A percentile compares a stretch with the other conserved stretches of the same genome.
These are phyloP conservation scores for Neocatenulostroma microsporum DNA, from an alignment of 2,329 filamentous ascomycete species.

Conservation along the genomic window DNA sequence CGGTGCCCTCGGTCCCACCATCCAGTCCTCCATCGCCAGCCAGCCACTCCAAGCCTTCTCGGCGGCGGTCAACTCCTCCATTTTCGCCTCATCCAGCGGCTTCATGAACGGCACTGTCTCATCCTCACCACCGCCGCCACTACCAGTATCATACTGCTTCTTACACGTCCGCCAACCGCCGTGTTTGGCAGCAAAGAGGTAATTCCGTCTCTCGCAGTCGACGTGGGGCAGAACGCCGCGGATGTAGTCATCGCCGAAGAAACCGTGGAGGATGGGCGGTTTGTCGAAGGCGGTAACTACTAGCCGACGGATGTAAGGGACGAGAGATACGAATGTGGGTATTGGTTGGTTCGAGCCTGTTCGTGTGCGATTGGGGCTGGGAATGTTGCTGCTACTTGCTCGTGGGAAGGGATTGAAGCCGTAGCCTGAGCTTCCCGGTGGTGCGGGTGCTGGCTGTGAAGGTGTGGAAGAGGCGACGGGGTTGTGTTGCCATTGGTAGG, in stretches of 20 bases:
- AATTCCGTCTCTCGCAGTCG: slow-evolving; percentile 86
- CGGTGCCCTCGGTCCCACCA: slow-evolving; percentile 50
- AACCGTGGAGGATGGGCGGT: slow-evolving; percentile 78
- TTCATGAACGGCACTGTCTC: slow-evolving; percentile 83
- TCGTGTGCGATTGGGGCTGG: slow-evolving; percentile 30
- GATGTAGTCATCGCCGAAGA: slow-evolving; percentile 92
- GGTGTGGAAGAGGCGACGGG: slow-evolving; percentile 38
- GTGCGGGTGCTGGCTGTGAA: slow-evolving; percentile 6
- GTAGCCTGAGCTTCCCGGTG: slow-evolving; percentile 13
- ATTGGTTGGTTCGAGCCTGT: slow-evolving; percentile 20
- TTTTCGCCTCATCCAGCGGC: slow-evolving; percentile 62
- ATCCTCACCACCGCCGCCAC: slow-evolving; percentile 51
- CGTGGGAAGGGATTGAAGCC: slow-evolving; percentile 19
- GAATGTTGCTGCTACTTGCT: slow-evolving; percentile 31
- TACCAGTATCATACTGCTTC: slow-evolving; percentile 72
- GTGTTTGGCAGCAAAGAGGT: slow-evolving; percentile 89
- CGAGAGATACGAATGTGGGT: slow-evolving; percentile 58
- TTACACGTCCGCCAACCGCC: slow-evolving; percentile 86
- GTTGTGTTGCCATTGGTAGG: slow-evolving; percentile 61
- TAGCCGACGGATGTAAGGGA: slow-evolving; percentile 83
- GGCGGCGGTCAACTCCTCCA: slow-evolving; percentile 72
- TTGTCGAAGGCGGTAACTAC: slow-evolving; percentile 88
- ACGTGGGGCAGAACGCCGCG: slow-evolving; percentile 73
- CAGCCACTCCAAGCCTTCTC: slow-evolving; percentile 88
- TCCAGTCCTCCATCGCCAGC: slow-evolving; percentile 97